phyloP scores from a whole-genome alignment of 768 basidiomycete species.

The Grammothele lineata region DNA sequence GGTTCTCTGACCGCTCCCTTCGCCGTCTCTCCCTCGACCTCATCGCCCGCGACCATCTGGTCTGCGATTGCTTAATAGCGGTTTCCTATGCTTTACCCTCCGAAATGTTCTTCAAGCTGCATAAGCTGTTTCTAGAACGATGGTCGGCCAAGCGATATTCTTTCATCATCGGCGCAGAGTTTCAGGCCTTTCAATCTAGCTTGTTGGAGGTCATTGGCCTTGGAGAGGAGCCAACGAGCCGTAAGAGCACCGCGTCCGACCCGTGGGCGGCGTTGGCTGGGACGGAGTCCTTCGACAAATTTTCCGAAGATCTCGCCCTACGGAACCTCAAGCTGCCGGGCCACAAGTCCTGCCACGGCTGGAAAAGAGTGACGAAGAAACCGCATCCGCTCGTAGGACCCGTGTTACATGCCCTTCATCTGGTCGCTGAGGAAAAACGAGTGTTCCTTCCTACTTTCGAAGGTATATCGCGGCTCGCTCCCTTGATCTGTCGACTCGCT shows the following conservation, averaged over 20 bases:
- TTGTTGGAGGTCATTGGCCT: slow-evolving; percentile 46
- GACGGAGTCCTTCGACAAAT: slow-evolving; percentile 41
- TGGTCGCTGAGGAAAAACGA: slow-evolving; percentile 68
- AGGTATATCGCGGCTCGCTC: slow-evolving; percentile 52
- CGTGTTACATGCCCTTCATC: slow-evolving; percentile 72
- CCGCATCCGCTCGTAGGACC: slow-evolving; percentile 50
- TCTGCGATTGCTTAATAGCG: slow-evolving; percentile 53
- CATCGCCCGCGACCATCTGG: slow-evolving; percentile 50
- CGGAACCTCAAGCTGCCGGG: slow-evolving; percentile 38
- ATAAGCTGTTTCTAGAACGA: slow-evolving; percentile 48
- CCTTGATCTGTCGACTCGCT: slow-evolving; percentile 60
- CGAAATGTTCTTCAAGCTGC: slow-evolving; percentile 51
- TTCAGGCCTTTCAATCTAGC: slow-evolving; percentile 50
- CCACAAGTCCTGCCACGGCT: neutral
- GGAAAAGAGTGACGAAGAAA: slow-evolving; percentile 2
- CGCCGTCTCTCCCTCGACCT: slow-evolving; percentile 51
- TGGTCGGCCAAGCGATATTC: slow-evolving; percentile 51
- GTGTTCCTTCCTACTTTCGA: slow-evolving; percentile 53
- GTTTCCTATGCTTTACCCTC: slow-evolving; percentile 59
- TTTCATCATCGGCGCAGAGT: slow-evolving; percentile 45
- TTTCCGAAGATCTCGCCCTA: slow-evolving; percentile 59
- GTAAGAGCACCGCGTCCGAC: slow-evolving; percentile 9
- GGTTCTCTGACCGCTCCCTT: slow-evolving; percentile 47
- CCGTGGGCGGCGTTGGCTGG: slow-evolving; percentile 48
- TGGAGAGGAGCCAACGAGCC: neutral